phyloP scores from a whole-genome alignment of 371 early-diverging fungal genomes.

The Pancytospora epiphaga region DNA sequence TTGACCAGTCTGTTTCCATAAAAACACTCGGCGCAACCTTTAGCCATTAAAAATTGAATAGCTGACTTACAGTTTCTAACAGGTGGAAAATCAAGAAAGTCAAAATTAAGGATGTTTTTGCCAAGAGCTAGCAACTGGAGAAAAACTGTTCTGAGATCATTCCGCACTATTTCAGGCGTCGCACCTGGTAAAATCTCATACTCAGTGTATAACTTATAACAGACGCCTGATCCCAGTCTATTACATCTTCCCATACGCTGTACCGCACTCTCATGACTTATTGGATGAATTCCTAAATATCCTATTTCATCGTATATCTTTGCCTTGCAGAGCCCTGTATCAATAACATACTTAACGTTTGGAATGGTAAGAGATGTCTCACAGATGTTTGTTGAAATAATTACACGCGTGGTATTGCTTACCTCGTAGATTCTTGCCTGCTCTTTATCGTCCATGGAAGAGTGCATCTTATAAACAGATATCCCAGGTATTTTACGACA shows the following conservation, averaged over 20 bases:
- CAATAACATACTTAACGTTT: constrained; percentile 83
- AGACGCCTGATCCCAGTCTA: constrained; percentile 56
- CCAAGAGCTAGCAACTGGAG: constrained; percentile 64
- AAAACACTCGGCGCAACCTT: constrained; percentile 24
- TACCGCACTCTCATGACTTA: constrained; percentile 58
- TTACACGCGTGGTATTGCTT: constrained; percentile 75
- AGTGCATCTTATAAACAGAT: constrained; percentile 53
- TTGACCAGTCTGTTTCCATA: neutral
- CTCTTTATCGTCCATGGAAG: constrained; percentile 58
- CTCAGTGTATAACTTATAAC: constrained; percentile 63
- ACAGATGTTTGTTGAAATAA: constrained; percentile 90
- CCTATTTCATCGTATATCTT: constrained; percentile 63
- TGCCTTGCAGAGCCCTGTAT: constrained; percentile 83
- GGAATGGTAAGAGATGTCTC: constrained; percentile 96
- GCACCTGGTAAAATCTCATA: constrained; percentile 79
- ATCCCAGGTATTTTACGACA: constrained; percentile 11
- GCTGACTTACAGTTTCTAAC: constrained; percentile 20
- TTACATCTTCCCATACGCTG: constrained; percentile 61
- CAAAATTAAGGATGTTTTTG: constrained; percentile 37
- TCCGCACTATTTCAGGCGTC: constrained; percentile 83
- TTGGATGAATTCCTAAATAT: no score
- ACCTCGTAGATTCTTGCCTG: constrained; percentile 66
- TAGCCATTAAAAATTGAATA: constrained; percentile 27
- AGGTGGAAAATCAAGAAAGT: constrained; percentile 44
- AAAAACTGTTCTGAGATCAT: constrained; percentile 78